Evolutionary conservation across 2,329 filamentous ascomycete genomes (phyloP).

Genomic region (Cladosporium sphaerospermum): DNA sequence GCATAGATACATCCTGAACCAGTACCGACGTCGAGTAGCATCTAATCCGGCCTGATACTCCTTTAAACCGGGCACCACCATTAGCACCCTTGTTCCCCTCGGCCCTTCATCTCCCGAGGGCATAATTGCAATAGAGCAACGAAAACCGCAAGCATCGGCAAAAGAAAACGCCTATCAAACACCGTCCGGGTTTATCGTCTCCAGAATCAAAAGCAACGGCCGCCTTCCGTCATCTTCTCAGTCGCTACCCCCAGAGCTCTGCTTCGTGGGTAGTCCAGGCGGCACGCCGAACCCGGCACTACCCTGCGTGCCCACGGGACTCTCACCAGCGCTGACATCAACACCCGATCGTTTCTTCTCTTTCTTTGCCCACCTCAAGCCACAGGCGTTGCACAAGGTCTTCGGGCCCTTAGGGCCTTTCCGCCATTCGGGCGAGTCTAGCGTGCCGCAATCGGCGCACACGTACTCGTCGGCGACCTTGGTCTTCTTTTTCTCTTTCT

Average conservation of each 20-base stretch:
- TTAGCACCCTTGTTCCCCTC: too few species aligned
- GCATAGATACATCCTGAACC: too few species aligned
- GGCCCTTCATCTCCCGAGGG: too few species aligned
- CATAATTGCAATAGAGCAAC: too few species aligned
- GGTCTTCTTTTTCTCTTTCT: conserved; percentile 84
- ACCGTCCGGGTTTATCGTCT: too few species aligned
- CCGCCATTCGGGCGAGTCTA: conserved; percentile 92
- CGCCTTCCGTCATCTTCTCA: background rate
- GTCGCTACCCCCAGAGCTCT: conserved; percentile 6
- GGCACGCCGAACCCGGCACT: background rate
- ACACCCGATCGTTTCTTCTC: conserved; percentile 31
- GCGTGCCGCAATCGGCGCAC: conserved; percentile 89
- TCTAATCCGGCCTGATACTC: too few species aligned
- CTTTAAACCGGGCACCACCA: too few species aligned
- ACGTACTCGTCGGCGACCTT: conserved; percentile 83
- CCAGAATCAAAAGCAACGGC: too few species aligned
- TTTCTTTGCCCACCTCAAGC: conserved; percentile 41
- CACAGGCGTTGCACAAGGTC: conserved; percentile 92
- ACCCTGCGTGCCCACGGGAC: background rate
- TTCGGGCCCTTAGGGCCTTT: conserved; percentile 91
- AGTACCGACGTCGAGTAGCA: too few species aligned
- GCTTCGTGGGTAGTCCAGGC: background rate
- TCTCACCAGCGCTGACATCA: background rate
- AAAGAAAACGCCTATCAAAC: too few species aligned
- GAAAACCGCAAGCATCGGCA: too few species aligned